A percentile compares a stretch with the other conserved stretches of the same genome.
These are phyloP conservation scores for Coemansia sp. DNA, from an alignment of 192 early-diverging fungal genomes.

Conservation along the genomic window DNA sequence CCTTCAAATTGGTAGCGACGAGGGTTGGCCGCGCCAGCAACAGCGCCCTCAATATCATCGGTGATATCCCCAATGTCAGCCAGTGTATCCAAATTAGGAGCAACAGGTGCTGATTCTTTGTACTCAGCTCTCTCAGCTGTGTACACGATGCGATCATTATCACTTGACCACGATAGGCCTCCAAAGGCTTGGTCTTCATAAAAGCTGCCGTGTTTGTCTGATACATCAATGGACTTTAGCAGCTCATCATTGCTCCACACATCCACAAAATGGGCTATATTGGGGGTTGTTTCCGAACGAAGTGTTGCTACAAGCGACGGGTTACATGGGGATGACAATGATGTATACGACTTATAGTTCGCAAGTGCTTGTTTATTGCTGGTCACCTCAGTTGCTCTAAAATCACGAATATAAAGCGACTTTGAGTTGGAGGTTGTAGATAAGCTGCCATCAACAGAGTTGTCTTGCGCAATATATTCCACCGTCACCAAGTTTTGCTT, in stretches of 20 bases:
- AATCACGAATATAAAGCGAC: too few species aligned
- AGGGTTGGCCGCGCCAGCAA: conserved; percentile 41
- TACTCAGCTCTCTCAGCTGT: conserved; percentile 64
- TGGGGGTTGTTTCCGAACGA: conserved; percentile 21
- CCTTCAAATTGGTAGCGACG: conserved; percentile 55
- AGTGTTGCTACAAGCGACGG: conserved; percentile 42
- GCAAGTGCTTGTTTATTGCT: too few species aligned
- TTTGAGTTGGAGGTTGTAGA: too few species aligned
- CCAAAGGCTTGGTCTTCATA: conserved; percentile 72
- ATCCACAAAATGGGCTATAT: conserved; percentile 57
- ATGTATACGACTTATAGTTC: background rate
- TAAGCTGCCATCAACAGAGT: too few species aligned
- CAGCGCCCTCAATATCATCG: conserved; percentile 40
- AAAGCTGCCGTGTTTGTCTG: conserved; percentile 66
- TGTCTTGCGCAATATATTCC: too few species aligned
- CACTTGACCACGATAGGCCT: conserved; percentile 59
- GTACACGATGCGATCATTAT: conserved; percentile 61
- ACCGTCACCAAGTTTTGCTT: too few species aligned
- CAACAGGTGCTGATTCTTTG: conserved; percentile 22
- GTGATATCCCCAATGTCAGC: conserved; percentile 20
- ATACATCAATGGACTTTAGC: conserved; percentile 61
- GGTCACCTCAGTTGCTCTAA: too few species aligned
- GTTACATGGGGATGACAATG: conserved; percentile 37
- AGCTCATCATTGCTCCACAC: conserved; percentile 59
- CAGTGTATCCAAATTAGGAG: background rate